Evolutionary conservation across 768 basidiomycete genomes (phyloP).

Genomic region (Lactarius pseudohatsudake): DNA sequence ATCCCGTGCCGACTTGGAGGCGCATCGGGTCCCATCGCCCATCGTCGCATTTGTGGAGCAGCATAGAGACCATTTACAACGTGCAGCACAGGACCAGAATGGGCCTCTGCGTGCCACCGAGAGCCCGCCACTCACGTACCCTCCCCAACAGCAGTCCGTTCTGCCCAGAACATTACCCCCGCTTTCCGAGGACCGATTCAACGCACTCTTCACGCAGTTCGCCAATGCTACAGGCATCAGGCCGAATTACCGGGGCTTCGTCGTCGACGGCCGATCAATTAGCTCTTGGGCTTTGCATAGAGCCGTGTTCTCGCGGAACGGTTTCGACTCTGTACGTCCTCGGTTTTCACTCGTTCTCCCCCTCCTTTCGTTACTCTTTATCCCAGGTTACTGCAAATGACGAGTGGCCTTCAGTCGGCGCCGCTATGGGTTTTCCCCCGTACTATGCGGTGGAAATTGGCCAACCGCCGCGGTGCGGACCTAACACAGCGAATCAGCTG

Average conservation of each 20-base stretch:
- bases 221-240: background rate
- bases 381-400: slow-evolving; percentile 15
- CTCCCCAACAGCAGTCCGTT: background rate
- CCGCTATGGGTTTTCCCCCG: slow-evolving; percentile 8
- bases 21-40: slow-evolving; percentile 18
- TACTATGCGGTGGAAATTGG: background rate
- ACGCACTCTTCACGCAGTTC: background rate
- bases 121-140: background rate
- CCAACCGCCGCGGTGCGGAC: slow-evolving; percentile 14
- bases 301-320: slow-evolving; percentile 9
- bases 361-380: background rate
- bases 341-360: no score
- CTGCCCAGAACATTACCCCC: slow-evolving; percentile 8
- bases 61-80: slow-evolving; percentile 17
- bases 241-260: slow-evolving; percentile 8
- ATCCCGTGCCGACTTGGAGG: slow-evolving; percentile 19
- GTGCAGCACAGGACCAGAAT: slow-evolving; percentile 22
- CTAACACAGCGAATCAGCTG: slow-evolving; percentile 7
- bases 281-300: slow-evolving; percentile 14
- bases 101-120: slow-evolving; percentile 13
- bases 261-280: slow-evolving; percentile 5
- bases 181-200: slow-evolving; percentile 18
- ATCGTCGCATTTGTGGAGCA: slow-evolving; percentile 20
- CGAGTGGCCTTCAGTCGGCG: slow-evolving; percentile 20
- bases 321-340: slow-evolving; percentile 13